Base-by-base conservation (phyloP, 1,284 basidiomycete genomes). In the Trichosporon asahii region DNA sequence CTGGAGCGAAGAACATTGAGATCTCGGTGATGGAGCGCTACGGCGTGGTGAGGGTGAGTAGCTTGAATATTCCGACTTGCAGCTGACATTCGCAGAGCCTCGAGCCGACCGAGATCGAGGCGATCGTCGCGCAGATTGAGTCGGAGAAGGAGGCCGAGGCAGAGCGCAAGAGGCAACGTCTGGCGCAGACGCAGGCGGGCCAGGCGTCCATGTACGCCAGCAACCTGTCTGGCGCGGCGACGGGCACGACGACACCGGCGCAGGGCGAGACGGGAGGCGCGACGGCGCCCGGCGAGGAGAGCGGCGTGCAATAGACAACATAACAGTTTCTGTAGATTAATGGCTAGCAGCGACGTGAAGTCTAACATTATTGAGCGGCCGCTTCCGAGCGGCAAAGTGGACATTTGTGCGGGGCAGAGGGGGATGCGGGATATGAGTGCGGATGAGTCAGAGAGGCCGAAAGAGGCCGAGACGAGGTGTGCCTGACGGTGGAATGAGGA, bases 1-100 rank as follows among this genome's bases (percentile, higher is more conserved):
- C 97, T 1, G 97, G 97, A 27, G 97, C 97, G 3, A 99, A 99
- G 88, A 99, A 98, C 83, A 98, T 98, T 75, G 95, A 98, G 82
- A 93, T 98, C 76, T 95, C 91, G 75, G 92, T 98, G 64, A 95
- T 98, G 93, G 94, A 96, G 82, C 89, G 90, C 71, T 96, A 93
- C 80, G 92, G 92, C 71, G 91, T 94, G 82, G 89, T 95, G 68
- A 92, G 92, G 67, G 94, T 95, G 77, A 78, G 91, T 86, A 21
- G 25, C n/a, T 21, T 4, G 7, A 6, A 9, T 33, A 6, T 5
- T 27, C 15, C 9, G 2, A n/a, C n/a, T 21, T 11, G 21, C 8
- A 1, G 40, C 37, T 49, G 44, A 35, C n/a, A 61, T 18, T 72
- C 46, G 53, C 79, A 95, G 94, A 93, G 90, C 78, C 85, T 98